phyloP scores from a whole-genome alignment of 805 yeast genomes.

The Hanseniaspora hatyaiensis region DNA sequence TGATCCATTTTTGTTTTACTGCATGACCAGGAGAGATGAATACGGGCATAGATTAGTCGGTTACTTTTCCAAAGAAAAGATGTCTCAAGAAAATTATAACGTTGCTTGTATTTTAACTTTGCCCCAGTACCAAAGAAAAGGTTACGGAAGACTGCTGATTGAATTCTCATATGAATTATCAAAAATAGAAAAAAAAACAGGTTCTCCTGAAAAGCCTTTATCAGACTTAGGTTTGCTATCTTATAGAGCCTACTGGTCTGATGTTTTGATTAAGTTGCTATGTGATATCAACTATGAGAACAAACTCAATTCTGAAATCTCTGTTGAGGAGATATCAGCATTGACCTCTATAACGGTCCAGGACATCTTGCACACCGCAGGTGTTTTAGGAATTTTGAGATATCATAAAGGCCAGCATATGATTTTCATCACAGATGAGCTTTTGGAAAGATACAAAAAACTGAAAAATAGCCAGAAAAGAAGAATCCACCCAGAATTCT shows the following conservation, averaged over 20 bases:
- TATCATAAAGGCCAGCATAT: constrained; percentile 94
- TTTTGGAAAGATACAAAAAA: constrained; percentile 63
- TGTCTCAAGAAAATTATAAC: constrained; percentile 86
- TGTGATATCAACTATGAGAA: constrained; percentile 27
- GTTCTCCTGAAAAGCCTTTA: constrained; percentile 95
- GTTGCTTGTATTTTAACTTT: constrained; percentile 93
- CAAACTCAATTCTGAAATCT: constrained; percentile 52
- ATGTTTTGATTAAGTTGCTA: constrained; percentile 62
- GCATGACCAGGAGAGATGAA: constrained; percentile 85
- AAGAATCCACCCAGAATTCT: constrained; percentile 55
- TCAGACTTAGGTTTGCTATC: constrained; percentile 88
- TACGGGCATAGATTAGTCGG: constrained; percentile 94
- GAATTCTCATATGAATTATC: constrained; percentile 89
- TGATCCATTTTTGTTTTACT: constrained; percentile 90
- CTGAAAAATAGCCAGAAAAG: constrained; percentile 60
- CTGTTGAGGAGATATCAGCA: constrained; percentile 82
- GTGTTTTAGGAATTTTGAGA: constrained; percentile 76
- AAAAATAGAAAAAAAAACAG: constrained; percentile 75
- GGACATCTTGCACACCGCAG: constrained; percentile 85
- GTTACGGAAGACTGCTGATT: constrained; percentile 82
- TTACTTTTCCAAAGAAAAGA: constrained; percentile 92
- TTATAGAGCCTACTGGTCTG: constrained; percentile 95
- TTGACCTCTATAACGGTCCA: constrained; percentile 91
- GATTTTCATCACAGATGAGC: constrained; percentile 74
- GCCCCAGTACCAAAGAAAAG: constrained; percentile 93